Evolutionary conservation across 78 protist genomes (phyloP), one percentile per base, ranked within the genome.

Genomic region (Pigoraptor vietnamica): DNA sequence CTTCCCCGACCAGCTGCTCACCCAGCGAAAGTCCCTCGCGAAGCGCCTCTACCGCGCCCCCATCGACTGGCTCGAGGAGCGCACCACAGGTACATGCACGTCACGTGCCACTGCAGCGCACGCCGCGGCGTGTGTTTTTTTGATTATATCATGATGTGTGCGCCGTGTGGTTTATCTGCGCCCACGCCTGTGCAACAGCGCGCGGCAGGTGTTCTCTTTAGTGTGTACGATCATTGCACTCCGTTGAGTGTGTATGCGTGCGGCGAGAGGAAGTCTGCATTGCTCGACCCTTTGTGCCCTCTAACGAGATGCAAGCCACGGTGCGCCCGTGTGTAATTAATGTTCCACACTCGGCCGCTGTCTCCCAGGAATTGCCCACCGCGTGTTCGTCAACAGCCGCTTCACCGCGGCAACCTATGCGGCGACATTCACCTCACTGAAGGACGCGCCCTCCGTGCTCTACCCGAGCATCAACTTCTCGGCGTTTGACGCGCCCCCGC

Each of bases 21-120:
- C 96, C 6, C 35, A 87, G 0, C 90, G 97, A 6, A 34, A 67
- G 24, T 86, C 95, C 2, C 36, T 39, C 0, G 36, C 96, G 33
- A 94, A 94, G 87, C 23, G 81, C 1, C 39, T 95, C 23, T 99
- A 99, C 92, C 92, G 99, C 0, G 0, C n/a, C 2, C 98, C 98
- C 37, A 90, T 99, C 36, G 99, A 99, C 92, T 39, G 24, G 25
- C 55, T 98, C 56, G 99, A 99, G 93, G 99, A 97, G 92, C 33
- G n/a, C 23, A 94, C 97, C 14, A 96, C 97, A 2, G 90, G 92
- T 40, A 36, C 0, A 89, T 67, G 91, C 79, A n/a, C n/a, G n/a
- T n/a, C n/a, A n/a, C n/a, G n/a, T n/a, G n/a, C n/a, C n/a, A n/a
- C n/a, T n/a, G n/a, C n/a, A n/a, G n/a, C n/a, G n/a, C n/a, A n/a